Conservation (phyloP, 371 early-diverging fungal species). For the Lichtheimia hyalospora region DNA sequence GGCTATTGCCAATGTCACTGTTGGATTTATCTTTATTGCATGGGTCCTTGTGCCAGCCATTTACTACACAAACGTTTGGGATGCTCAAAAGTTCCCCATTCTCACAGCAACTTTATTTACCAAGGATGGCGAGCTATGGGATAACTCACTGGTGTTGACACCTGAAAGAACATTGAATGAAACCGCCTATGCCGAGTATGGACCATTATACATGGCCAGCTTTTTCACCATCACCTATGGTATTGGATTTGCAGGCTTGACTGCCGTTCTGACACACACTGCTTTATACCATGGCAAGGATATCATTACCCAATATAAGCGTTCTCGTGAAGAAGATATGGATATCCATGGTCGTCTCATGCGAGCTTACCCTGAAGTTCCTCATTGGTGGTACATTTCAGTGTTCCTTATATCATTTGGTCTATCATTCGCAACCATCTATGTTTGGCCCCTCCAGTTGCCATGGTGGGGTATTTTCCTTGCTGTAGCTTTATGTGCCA, state of each 20-base stretch:
- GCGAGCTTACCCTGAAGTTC: conserved; percentile 71
- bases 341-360: conserved; percentile 73
- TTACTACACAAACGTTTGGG: conserved; percentile 69
- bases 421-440: conserved; percentile 51
- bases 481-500: conserved; percentile 55
- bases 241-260: conserved; percentile 64
- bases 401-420: conserved; percentile 49
- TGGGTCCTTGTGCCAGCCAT: conserved; percentile 78
- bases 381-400: conserved; percentile 68
- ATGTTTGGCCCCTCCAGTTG: conserved; percentile 51
- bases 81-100: conserved; percentile 66
- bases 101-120: conserved; percentile 37
- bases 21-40: conserved; percentile 66
- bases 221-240: conserved; percentile 64
- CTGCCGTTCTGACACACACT: conserved; percentile 64
- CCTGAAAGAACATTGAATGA: conserved; percentile 60
- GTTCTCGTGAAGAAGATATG: conserved; percentile 55
- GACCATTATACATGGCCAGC: conserved; percentile 69
- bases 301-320: conserved; percentile 54
- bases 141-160: conserved; percentile 54
- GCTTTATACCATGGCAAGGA: conserved; percentile 63
- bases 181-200: conserved; percentile 62
- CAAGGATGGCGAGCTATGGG: conserved; percentile 53
- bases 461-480: conserved; percentile 74
- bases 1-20: conserved; percentile 71